phyloP scores from a whole-genome alignment of 768 basidiomycete genomes.

The Omphalotus guepiniiformis region DNA sequence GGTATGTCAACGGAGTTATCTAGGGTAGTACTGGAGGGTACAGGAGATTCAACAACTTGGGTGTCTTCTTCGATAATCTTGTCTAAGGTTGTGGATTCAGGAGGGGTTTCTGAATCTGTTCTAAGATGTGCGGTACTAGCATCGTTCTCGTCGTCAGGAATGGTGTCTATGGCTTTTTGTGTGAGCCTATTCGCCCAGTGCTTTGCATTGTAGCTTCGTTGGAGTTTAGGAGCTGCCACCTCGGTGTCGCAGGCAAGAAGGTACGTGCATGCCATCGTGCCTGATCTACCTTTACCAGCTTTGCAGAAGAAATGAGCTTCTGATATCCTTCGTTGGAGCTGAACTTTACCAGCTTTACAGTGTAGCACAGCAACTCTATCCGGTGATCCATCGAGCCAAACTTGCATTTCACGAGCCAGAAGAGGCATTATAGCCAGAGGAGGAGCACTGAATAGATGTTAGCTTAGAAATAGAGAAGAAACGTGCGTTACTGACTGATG shows the following conservation, averaged over 20 bases:
- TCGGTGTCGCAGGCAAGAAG: constrained; percentile 54
- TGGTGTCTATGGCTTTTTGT: constrained; percentile 43
- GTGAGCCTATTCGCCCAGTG: constrained; percentile 46
- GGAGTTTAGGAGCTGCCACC: constrained; percentile 43
- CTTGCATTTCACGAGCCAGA: constrained; percentile 66
- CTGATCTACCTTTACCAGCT: constrained; percentile 85
- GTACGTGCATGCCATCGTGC: constrained; percentile 82
- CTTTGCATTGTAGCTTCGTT: constrained; percentile 42
- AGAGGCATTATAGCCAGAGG: constrained; percentile 73
- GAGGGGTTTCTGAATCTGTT: neutral
- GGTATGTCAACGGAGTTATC: no score
- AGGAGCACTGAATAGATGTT: constrained; percentile 49
- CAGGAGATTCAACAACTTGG: constrained; percentile 10
- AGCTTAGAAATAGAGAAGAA: neutral
- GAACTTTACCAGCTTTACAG: constrained; percentile 62
- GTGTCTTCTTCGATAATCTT: no score
- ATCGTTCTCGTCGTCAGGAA: constrained; percentile 38
- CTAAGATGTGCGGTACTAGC: neutral
- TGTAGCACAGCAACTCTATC: constrained; percentile 78
- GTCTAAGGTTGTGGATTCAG: neutral
- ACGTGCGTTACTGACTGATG: constrained; percentile 62
- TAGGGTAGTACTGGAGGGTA: neutral
- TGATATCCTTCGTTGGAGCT: no score
- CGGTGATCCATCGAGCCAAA: constrained; percentile 63
- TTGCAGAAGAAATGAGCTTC: constrained; percentile 4